Evolutionary conservation across 306 rosid species (phyloP).

Genomic region (Urtica urens): DNA sequence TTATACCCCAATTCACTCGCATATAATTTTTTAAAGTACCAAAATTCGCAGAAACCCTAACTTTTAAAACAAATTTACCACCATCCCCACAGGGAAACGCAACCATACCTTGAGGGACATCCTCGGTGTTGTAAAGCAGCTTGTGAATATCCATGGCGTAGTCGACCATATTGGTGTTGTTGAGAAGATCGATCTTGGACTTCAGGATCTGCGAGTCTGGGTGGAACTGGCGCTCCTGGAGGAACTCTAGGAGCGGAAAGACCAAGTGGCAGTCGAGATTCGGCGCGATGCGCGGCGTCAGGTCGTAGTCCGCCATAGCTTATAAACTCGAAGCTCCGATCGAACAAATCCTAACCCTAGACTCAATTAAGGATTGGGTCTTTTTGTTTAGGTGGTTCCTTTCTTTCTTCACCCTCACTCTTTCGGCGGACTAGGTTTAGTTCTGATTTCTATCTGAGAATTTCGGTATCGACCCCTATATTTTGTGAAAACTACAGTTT

Average conservation of each 20-base stretch:
- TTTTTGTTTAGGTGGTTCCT: too few species aligned
- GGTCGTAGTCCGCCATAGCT: conserved; percentile 71
- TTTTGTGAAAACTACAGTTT: too few species aligned
- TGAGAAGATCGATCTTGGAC: conserved; percentile 79
- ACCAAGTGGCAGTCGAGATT: conserved; percentile 72
- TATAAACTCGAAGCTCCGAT: not conserved
- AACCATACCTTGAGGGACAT: conserved; percentile 53
- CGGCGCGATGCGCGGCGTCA: conserved; percentile 79
- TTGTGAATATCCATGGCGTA: conserved; percentile 94
- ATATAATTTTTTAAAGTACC: not conserved
- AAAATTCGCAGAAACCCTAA: not conserved
- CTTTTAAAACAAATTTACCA: not conserved
- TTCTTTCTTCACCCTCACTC: too few species aligned
- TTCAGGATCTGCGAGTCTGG: conserved; percentile 71
- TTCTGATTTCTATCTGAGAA: too few species aligned
- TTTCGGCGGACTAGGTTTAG: too few species aligned
- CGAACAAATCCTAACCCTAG: too few species aligned
- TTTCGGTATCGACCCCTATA: too few species aligned
- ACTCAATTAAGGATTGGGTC: too few species aligned
- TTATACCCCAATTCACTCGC: not conserved
- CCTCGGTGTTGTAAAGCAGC: conserved; percentile 75
- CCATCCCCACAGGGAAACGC: not conserved
- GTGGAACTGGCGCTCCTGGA: conserved; percentile 66
- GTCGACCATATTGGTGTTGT: conserved; percentile 91
- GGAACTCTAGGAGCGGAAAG: conserved; percentile 78